phyloP scores from a whole-genome alignment of 805 yeast species.

The Kodamaea sagamina region DNA sequence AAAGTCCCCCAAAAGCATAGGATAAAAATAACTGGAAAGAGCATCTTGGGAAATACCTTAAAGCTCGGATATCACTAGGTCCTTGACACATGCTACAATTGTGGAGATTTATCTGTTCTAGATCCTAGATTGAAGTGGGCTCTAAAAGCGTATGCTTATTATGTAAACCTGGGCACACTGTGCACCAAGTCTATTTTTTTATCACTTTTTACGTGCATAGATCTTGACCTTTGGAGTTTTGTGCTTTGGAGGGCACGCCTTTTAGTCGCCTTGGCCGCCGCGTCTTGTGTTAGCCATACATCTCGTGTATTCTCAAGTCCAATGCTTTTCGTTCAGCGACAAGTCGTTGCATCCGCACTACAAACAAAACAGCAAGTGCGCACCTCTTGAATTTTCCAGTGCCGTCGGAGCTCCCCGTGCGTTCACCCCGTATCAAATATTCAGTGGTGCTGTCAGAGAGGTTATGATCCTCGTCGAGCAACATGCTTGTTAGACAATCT shows the following conservation, averaged over 20 bases:
- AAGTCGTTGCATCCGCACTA: neutral
- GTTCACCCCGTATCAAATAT: constrained; percentile 2
- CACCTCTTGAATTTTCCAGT: neutral
- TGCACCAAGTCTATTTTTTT: too few relatives aligned
- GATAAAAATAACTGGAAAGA: too few relatives aligned
- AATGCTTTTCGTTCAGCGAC: neutral
- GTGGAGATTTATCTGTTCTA: too few relatives aligned
- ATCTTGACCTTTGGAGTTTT: too few relatives aligned
- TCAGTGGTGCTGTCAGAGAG: constrained; percentile 9
- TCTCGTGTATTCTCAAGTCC: neutral
- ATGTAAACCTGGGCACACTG: too few relatives aligned
- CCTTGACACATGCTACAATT: too few relatives aligned
- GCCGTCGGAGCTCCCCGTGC: neutral
- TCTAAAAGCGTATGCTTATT: too few relatives aligned
- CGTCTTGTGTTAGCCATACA: neutral
- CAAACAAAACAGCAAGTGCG: constrained; percentile 4
- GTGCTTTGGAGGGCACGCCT: neutral
- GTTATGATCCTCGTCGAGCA: constrained; percentile 1
- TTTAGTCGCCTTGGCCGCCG: neutral
- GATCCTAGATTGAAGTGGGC: too few relatives aligned
- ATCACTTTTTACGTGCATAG: too few relatives aligned
- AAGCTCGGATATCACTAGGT: too few relatives aligned
- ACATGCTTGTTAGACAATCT: neutral
- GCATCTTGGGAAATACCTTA: too few relatives aligned
- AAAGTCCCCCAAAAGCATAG: too few relatives aligned